These are phyloP conservation scores for Thelonectria discophora DNA, from an alignment of 2,329 filamentous ascomycete genomes.

Conservation along the genomic window DNA sequence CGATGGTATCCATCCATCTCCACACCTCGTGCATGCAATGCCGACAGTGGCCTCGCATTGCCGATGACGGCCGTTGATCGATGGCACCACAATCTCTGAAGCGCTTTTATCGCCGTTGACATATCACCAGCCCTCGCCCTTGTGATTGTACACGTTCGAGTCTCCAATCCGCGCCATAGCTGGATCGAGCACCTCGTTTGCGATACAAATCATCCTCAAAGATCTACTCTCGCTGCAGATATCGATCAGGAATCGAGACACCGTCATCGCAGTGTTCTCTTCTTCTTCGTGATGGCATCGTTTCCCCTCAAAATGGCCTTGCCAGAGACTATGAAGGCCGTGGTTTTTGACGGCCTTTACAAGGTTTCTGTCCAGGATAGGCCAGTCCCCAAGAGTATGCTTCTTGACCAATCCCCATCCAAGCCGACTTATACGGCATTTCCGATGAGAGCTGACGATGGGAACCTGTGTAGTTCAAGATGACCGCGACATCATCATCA, in stretches of 20 bases:
- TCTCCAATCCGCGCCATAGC: too few relatives aligned
- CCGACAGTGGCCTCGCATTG: background rate
- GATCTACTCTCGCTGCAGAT: too few relatives aligned
- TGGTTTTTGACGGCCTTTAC: conserved; percentile 83
- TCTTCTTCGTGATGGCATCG: background rate
- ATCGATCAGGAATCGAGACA: background rate
- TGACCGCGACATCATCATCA: conserved; percentile 80
- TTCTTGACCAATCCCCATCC: background rate
- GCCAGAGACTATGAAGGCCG: conserved; percentile 78
- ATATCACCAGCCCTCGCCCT: too few relatives aligned
- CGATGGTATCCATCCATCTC: conserved; percentile 6
- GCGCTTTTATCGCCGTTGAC: background rate
- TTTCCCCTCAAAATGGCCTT: conserved; percentile 42
- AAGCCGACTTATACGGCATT: background rate
- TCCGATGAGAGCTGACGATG: too few relatives aligned
- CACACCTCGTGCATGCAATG: background rate
- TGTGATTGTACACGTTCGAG: too few relatives aligned
- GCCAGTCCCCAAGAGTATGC: conserved; percentile 72
- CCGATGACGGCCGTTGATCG: conserved; percentile 10
- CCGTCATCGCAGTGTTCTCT: background rate
- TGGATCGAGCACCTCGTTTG: too few relatives aligned
- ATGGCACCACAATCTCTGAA: background rate
- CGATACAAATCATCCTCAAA: too few relatives aligned
- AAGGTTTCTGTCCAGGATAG: conserved; percentile 81
- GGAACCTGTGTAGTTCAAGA: conserved; percentile 62